Evolutionary conservation across 2,329 filamentous ascomycete species (phyloP), one percentile per base, ranked within the genome.

Genomic region (Ascochyta fabae): DNA sequence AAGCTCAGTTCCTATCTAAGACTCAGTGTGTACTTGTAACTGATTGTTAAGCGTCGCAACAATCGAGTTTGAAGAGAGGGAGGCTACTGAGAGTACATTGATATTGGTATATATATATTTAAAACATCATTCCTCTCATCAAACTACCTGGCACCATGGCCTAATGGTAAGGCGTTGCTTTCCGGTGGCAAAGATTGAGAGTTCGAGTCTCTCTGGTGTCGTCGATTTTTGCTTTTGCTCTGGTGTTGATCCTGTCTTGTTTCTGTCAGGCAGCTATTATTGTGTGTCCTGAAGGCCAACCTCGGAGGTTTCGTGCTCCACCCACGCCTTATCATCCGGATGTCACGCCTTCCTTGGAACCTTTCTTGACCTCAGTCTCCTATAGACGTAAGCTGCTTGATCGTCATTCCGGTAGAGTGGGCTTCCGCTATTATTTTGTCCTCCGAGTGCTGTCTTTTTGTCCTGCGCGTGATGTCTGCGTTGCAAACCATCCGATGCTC

Each of bases 111-210:
- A 45, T 45, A 45, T 26, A 40, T n/a, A 1, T 13, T 4, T 0
- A 1, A 36, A 19, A 42, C 22, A 4, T 10, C 5, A 0, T 0
- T 19, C 19, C 1, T 19, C 3, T 22, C 31, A 50, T 33, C 47
- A 13, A 56, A 51, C 35, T 13, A 39, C 5, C 12, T 9, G 71
- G 71, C 71, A 71, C 67, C 70, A 68, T 77, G 74, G 74, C 74
- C 74, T 76, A 77, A 77, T 77, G 74, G 74, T 75, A 77, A 76
- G 73, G 74, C 72, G 74, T 75, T 76, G 72, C 74, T 77, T 77
- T 77, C 74, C 74, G 74, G 74, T 77, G 75, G 75, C 72, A 77
- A 75, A 76, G 75, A 77, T 74, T 77, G 71, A 65, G 73, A 68
- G 75, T 77, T 77, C 74, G 74, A 77, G 75, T 77, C 75, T 68